Conservation (phyloP, 306 rosid species). For the Cajanus cajan region DNA sequence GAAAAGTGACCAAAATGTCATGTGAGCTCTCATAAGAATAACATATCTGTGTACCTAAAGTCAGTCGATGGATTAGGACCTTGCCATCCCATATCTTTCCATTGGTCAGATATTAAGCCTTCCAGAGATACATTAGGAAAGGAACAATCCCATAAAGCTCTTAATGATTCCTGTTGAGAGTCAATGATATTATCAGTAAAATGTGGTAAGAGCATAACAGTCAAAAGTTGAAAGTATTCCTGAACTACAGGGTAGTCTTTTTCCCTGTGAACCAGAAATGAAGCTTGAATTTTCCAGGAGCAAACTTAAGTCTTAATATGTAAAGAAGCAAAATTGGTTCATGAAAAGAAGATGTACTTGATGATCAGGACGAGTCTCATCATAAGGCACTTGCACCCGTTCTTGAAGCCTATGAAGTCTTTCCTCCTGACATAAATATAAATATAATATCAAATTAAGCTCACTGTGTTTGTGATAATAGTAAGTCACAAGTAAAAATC, state of each 20-base stretch:
- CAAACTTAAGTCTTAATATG: neutral
- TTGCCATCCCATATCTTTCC: conserved; percentile 99
- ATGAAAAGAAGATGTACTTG: conserved; percentile 53
- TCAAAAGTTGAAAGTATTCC: neutral
- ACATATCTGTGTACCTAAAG: conserved; percentile 58
- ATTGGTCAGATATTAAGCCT: conserved; percentile 84
- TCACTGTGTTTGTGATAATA: neutral
- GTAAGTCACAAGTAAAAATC: neutral
- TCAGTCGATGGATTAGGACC: conserved; percentile 98
- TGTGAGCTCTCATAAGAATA: neutral
- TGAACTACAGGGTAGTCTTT: neutral
- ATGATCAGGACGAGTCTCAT: conserved; percentile 71
- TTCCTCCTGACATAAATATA: conserved; percentile 53
- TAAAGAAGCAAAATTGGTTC: conserved; percentile 10
- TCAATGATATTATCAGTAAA: conserved; percentile 8
- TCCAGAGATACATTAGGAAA: conserved; percentile 69
- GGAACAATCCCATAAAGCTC: conserved; percentile 76
- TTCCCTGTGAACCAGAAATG: neutral
- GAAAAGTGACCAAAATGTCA: neutral
- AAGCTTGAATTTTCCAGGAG: neutral
- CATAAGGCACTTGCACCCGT: conserved; percentile 71
- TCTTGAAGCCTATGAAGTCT: conserved; percentile 86
- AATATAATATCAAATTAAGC: conserved; percentile 6
- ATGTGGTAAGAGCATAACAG: neutral
- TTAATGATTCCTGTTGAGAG: conserved; percentile 67